phyloP scores from a whole-genome alignment of 78 protist species.

The Neovahlkampfia damariscottae region DNA sequence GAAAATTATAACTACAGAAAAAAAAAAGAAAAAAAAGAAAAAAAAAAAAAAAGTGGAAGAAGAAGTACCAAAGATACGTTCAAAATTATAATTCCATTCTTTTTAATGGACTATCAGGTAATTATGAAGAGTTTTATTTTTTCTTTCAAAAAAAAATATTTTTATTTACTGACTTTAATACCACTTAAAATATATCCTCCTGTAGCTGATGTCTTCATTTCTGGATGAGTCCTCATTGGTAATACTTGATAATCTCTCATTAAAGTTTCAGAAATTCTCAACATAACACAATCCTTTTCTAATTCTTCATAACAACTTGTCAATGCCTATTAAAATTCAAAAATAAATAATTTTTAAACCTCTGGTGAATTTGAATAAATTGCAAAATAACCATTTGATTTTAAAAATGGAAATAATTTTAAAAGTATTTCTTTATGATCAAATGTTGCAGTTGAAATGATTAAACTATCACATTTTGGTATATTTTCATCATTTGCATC shows the following conservation, averaged over 20 bases:
- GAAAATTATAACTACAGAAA: background rate
- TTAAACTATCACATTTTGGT: background rate
- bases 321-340: background rate
- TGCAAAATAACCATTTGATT: constrained; percentile 12
- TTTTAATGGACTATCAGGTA: background rate
- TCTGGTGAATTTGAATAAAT: constrained; percentile 16
- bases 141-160: background rate
- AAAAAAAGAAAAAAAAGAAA: background rate
- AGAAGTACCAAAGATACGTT: background rate
- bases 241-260: constrained; percentile 25
- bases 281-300: background rate
- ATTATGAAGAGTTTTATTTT: too few species aligned
- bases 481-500: background rate
- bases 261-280: constrained; percentile 1
- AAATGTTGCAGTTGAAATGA: background rate
- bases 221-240: constrained; percentile 28
- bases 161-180: background rate
- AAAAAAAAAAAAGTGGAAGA: background rate
- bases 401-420: constrained; percentile 14
- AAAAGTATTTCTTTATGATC: background rate
- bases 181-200: constrained; percentile 27
- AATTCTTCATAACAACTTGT: background rate
- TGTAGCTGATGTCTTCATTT: background rate
- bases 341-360: too few species aligned
- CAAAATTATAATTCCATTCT: background rate